Percentiles rank a stretch among this genome's conserved stretches.
Conservation (phyloP, 192 early-diverging fungal genomes). For the Rhizoclosmatium globosum region DNA sequence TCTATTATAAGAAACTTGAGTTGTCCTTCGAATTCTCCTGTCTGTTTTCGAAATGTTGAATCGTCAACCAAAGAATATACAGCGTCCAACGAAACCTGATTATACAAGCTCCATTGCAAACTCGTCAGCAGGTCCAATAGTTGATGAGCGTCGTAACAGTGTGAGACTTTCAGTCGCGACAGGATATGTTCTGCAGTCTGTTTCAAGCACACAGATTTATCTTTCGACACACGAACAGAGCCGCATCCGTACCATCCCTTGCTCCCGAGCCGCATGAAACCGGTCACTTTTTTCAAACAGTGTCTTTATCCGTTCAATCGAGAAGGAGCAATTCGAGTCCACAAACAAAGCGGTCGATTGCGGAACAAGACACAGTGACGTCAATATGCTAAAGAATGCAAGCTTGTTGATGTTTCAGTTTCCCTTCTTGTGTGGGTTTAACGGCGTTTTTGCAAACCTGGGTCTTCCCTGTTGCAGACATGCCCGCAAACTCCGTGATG, state of each 20-base stretch:
- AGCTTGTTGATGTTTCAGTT: constrained; percentile 10
- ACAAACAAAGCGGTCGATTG: constrained; percentile 14
- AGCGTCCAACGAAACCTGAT: no score
- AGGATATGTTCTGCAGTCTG: neutral
- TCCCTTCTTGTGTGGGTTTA: neutral
- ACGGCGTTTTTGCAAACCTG: constrained; percentile 8
- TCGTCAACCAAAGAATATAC: no score
- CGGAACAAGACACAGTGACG: constrained; percentile 3
- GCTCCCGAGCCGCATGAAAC: constrained; percentile 4
- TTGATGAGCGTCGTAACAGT: constrained; percentile 21
- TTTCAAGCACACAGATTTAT: neutral
- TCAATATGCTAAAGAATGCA: constrained; percentile 22
- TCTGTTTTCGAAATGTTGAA: neutral
- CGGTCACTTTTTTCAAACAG: constrained; percentile 16
- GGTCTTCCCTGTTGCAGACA: constrained; percentile 30
- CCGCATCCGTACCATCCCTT: neutral
- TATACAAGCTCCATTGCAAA: neutral
- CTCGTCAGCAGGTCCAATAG: neutral
- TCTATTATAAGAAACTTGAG: constrained; percentile 26
- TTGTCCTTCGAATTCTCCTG: neutral
- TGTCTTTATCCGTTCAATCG: constrained; percentile 2
- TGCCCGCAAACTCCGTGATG: constrained; percentile 35
- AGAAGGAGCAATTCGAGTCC: constrained; percentile 25
- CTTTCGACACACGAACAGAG: neutral
- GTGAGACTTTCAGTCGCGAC: constrained; percentile 1